Base-by-base conservation (phyloP, 371 early-diverging fungal genomes). In the Zychaea mexicana region DNA sequence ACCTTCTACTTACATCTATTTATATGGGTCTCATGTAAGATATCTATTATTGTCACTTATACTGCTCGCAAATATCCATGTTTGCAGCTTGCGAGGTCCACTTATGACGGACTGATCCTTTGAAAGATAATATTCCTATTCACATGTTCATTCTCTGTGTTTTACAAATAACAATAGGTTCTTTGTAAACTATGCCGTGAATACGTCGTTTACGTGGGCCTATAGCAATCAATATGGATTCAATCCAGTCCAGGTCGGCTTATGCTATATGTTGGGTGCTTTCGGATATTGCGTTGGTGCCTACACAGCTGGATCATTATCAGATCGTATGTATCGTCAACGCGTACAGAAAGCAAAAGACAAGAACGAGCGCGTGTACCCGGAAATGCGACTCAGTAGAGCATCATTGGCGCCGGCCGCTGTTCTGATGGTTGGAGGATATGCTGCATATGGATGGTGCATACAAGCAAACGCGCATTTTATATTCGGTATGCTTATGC, bases 391-490 rank as follows among this genome's bases (percentile, higher is more conserved):
- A 17, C 24, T 82, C 27, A 70, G 76, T 28, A 69, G 69, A 0
- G 21, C 42, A 10, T 12, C 65, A 6, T 57, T 75, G 9, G 63
- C 58, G 30, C 42, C 33, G 4, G 36, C 69, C 1, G 54, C 74
- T 27, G 22, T 61, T 19, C 15, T 75, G 1, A 60, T 69, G 12
- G 12, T 67, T 1, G 3, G 47, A 17, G 53, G 64, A 12, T 74
- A 69, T n/a, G 42, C 63, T 27, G 74, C 69, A 2, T 82, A 70
- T 64, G 82, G 82, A 0, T 82, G 82, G 82, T 70, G 70, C 42
- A 19, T 77, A 7, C 53, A 74, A 45, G 59, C 68, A 33, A 64
- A 82, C 32, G 68, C 74, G 2, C 79, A 79, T 61, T 79, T 66
- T 61, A 76, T 72, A 9, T 70, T 66, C 52, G 74, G 76, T 8